phyloP scores from a whole-genome alignment of 2,329 filamentous ascomycete species.

The Bipolaris zeicola region DNA sequence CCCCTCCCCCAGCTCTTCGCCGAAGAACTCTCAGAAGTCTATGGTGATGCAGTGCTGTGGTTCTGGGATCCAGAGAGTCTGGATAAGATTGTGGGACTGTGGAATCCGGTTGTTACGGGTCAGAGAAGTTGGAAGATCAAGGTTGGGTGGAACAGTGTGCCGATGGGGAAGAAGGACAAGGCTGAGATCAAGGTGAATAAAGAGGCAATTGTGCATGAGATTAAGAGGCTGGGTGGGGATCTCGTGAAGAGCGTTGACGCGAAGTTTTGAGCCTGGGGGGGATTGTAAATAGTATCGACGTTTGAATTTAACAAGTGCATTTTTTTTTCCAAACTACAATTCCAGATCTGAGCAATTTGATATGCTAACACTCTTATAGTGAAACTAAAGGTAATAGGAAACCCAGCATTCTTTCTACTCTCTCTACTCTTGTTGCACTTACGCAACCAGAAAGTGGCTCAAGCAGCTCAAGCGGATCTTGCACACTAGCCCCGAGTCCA shows the following conservation, averaged over 20 bases:
- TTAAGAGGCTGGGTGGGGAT: slow-evolving; percentile 65
- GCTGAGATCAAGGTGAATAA: slow-evolving; percentile 68
- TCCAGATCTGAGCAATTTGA: not conserved
- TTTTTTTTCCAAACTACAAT: not conserved
- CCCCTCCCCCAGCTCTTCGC: slow-evolving; percentile 69
- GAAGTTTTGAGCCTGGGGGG: slow-evolving; percentile 9
- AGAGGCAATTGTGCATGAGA: slow-evolving; percentile 71
- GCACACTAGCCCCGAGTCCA: no score
- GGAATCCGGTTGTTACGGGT: slow-evolving; percentile 62
- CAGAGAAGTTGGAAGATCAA: slow-evolving; percentile 71
- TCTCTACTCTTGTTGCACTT: no score
- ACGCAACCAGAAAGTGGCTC: no score
- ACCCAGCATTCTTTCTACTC: no score
- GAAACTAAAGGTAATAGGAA: no score
- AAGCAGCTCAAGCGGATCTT: no score
- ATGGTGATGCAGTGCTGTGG: slow-evolving; percentile 74
- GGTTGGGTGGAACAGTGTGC: slow-evolving; percentile 69
- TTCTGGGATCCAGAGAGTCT: slow-evolving; percentile 71
- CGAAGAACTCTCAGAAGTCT: slow-evolving; percentile 69
- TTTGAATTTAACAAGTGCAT: not conserved
- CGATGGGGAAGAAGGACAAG: slow-evolving; percentile 45
- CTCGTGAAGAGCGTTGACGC: slow-evolving; percentile 59
- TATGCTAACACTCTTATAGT: not conserved
- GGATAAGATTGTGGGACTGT: slow-evolving; percentile 66
- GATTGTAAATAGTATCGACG: not conserved